A percentile compares a stretch with the other conserved stretches of the same genome.
phyloP scores from a whole-genome alignment of 176 grass and related monocot genomes.

The Bonia amplexicaulis region DNA sequence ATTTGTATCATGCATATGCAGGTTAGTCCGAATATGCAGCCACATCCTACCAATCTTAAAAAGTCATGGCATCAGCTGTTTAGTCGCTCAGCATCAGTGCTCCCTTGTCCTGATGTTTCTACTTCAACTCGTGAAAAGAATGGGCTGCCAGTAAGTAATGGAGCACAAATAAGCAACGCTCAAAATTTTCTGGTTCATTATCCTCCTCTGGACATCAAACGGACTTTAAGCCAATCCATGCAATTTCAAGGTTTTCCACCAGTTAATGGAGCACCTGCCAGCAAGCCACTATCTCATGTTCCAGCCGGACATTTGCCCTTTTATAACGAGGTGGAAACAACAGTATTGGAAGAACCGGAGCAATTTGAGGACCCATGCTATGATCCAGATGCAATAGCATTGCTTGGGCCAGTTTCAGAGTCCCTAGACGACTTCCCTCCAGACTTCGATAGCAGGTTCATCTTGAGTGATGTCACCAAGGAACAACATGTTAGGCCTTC shows the following conservation, averaged over 20 bases:
- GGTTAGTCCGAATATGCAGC: constrained; percentile 64
- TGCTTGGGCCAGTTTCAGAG: constrained; percentile 84
- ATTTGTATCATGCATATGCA: constrained; percentile 38
- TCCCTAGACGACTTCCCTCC: constrained; percentile 59
- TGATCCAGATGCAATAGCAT: constrained; percentile 68
- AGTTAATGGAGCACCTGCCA: constrained; percentile 19
- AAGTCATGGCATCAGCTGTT: constrained; percentile 91
- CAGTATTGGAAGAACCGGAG: constrained; percentile 57
- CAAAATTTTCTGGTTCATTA: constrained; percentile 40
- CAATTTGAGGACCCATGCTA: constrained; percentile 88
- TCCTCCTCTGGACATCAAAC: constrained; percentile 47
- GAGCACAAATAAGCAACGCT: constrained; percentile 38
- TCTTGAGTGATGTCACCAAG: constrained; percentile 34
- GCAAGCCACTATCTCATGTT: constrained; percentile 34
- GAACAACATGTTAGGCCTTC: constrained; percentile 64
- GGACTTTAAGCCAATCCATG: constrained; percentile 29
- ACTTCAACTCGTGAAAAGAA: constrained; percentile 30
- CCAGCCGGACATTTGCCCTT: constrained; percentile 40
- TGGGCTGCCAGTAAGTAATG: constrained; percentile 29
- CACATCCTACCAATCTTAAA: constrained; percentile 44
- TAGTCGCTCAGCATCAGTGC: constrained; percentile 54
- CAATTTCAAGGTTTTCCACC: constrained; percentile 45
- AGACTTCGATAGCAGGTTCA: constrained; percentile 48
- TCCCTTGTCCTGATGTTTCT: constrained; percentile 53
- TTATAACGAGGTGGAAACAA: constrained; percentile 40